phyloP scores from a whole-genome alignment of 2,329 filamentous ascomycete species.

The Monilinia vaccinii-corymbosi region DNA sequence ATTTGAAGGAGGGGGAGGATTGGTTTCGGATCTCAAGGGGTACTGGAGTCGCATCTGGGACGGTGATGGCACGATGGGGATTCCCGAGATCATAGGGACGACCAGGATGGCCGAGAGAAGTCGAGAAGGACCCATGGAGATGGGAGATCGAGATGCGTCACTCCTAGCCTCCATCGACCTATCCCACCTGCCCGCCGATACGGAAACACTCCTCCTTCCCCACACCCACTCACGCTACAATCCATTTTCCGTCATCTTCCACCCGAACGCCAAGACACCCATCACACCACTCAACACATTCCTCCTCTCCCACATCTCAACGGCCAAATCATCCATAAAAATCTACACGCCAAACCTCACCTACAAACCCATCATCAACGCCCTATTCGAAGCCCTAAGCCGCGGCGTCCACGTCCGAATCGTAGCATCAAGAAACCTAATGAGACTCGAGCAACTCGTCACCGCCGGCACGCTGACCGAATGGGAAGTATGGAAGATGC shows the following conservation, averaged over 20 bases:
- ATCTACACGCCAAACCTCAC: slow-evolving; percentile 76
- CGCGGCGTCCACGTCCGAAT: slow-evolving; percentile 61
- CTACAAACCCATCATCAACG: slow-evolving; percentile 51
- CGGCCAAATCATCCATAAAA: slow-evolving; percentile 48
- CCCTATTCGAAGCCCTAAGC: slow-evolving; percentile 49
- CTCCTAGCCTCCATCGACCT: slow-evolving; percentile 39
- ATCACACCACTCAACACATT: slow-evolving; percentile 41
- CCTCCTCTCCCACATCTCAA: slow-evolving; percentile 28
- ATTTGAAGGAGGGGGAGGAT: slow-evolving; percentile 43
- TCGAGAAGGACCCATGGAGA: slow-evolving; percentile 61
- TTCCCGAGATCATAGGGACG: neutral
- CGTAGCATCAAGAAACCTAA: slow-evolving; percentile 59
- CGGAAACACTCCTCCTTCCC: slow-evolving; percentile 12
- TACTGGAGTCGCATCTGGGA: slow-evolving; percentile 8
- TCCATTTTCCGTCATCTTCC: slow-evolving; percentile 27
- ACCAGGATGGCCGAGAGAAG: slow-evolving; percentile 29
- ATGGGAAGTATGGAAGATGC: slow-evolving; percentile 50
- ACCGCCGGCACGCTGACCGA: slow-evolving; percentile 69
- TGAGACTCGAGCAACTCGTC: slow-evolving; percentile 72
- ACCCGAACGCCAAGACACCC: slow-evolving; percentile 57
- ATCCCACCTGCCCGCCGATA: neutral
- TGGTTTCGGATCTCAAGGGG: slow-evolving; percentile 38
- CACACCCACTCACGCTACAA: slow-evolving; percentile 11
- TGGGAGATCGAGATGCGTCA: neutral
- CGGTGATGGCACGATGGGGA: neutral